These are phyloP conservation scores for Gremmenia infestans DNA, from an alignment of 2,329 filamentous ascomycete species.

Conservation along the genomic window DNA sequence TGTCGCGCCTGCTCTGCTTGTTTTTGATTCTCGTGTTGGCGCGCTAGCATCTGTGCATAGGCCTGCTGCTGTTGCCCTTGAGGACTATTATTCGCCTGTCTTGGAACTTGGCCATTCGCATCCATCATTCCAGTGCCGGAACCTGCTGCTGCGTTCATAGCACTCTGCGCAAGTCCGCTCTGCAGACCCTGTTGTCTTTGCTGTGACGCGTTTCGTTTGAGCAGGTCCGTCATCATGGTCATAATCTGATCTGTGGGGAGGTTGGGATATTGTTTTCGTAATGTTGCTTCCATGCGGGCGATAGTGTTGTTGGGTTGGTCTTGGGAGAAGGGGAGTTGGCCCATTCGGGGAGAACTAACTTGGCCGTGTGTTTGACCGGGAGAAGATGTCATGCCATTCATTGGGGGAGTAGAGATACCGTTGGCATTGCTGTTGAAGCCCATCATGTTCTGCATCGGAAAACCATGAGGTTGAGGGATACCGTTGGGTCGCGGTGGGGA, in stretches of 20 bases:
- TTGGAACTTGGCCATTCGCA: constrained; percentile 19
- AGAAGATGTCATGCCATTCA: constrained; percentile 20
- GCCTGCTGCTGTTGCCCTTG: constrained; percentile 36
- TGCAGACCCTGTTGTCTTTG: constrained; percentile 25
- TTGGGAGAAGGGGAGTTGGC: constrained; percentile 14
- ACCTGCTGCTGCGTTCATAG: constrained; percentile 46
- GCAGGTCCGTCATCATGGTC: constrained; percentile 44
- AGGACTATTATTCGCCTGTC: not conserved
- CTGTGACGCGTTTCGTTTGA: constrained; percentile 17
- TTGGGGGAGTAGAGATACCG: constrained; percentile 39
- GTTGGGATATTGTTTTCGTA: constrained; percentile 25
- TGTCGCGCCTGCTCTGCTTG: constrained; percentile 32
- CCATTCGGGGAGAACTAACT: constrained; percentile 27
- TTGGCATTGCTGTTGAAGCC: constrained; percentile 46
- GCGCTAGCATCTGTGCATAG: constrained; percentile 49
- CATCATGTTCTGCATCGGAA: constrained; percentile 38
- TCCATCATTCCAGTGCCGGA: constrained; percentile 22
- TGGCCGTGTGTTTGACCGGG: constrained; percentile 18
- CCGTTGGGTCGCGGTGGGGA: constrained; percentile 38
- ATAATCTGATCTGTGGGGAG: constrained; percentile 49
- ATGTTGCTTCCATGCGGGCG: constrained; percentile 17
- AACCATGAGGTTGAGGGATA: constrained; percentile 24
- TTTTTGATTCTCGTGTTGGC: constrained; percentile 46
- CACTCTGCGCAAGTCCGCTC: constrained; percentile 39
- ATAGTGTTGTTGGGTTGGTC: constrained; percentile 12